Evolutionary conservation across 2,329 filamentous ascomycete genomes (phyloP).

Genomic region (Plenodomus tracheiphilus): DNA sequence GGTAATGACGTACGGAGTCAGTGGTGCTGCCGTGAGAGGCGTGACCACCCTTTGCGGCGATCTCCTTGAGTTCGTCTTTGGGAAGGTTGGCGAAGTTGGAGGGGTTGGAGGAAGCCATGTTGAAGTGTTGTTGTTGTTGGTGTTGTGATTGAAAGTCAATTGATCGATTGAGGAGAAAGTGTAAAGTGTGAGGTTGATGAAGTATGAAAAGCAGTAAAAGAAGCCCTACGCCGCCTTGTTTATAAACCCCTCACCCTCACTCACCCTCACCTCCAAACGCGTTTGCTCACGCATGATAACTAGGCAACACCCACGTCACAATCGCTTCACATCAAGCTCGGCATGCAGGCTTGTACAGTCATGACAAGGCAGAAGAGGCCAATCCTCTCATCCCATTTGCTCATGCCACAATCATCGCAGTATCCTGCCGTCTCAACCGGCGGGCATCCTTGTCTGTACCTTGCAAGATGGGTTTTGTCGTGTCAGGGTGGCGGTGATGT

Average conservation of each 20-base stretch:
- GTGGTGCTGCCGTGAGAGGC: constrained; percentile 36
- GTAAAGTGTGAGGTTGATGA: neutral
- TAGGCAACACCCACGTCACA: neutral
- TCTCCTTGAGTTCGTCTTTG: constrained; percentile 54
- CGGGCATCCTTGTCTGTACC: constrained; percentile 14
- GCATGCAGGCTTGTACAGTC: constrained; percentile 3
- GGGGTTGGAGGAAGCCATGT: constrained; percentile 51
- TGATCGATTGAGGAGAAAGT: too few relatives aligned
- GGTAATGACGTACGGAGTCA: neutral
- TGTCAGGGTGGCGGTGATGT: constrained; percentile 17
- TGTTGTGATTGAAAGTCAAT: neutral
- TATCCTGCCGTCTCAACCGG: constrained; percentile 14
- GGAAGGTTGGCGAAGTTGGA: constrained; percentile 58
- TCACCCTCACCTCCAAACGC: neutral
- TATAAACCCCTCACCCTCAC: too few relatives aligned
- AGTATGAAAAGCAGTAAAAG: neutral
- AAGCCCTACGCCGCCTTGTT: neutral
- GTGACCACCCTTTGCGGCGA: constrained; percentile 55
- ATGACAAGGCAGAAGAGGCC: constrained; percentile 8
- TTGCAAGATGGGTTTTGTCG: constrained; percentile 4
- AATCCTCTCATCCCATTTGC: constrained; percentile 8
- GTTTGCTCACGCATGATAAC: neutral
- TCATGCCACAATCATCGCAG: constrained; percentile 1
- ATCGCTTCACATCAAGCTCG: neutral
- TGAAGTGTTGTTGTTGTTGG: constrained; percentile 4